Base-by-base conservation (phyloP, 257 asterid species). In the Solanum chilense region DNA sequence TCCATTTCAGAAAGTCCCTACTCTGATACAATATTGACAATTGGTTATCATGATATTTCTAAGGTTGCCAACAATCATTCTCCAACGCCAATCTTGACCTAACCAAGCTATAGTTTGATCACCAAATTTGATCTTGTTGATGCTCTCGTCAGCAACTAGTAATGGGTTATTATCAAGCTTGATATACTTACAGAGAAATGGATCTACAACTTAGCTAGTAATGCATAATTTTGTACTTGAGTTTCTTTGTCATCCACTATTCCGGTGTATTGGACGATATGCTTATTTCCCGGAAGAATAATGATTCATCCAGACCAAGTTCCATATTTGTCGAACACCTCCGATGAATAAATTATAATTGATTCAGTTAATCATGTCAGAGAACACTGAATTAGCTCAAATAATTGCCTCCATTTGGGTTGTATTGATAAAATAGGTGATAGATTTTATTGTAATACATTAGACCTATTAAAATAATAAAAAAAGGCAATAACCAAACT, bases 301-400 rank as follows among this genome's bases (percentile, higher is more conserved):
- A 88, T 87, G 44, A 82, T 64, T 5, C 87, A 89, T n/a, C 91
- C 90, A 1, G 86, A 84, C 91, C 90, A 89, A 14, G 86, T 73
- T 7, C 90, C 90, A 11, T 78, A 85, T 12, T 47, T 80, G 7
- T 89, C 91, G 20, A 70, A 89, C 21, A 49, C 58, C 21, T 49
- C 16, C 8, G 58, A 15, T 49, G 8, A 13, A 49, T 49, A 49
- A 49, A 39, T 89, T 89, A 85, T 87, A 1, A 89, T 71, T 3
- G 87, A 80, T 4, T 87, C 85, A 87, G 14, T 89, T 87, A 76
- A 6, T 52, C 23, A 89, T 13, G 69, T 84, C 91, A 37, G 1
- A 84, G 9, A 87, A 84, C 70, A 80, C 52, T 89, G 87, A 80
- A 21, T 52, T 9, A 16, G 60, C 23, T 5, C 60, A 52, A 52